Conservation (phyloP, 441 rosid genomes). For the Biscutella laevigata region DNA sequence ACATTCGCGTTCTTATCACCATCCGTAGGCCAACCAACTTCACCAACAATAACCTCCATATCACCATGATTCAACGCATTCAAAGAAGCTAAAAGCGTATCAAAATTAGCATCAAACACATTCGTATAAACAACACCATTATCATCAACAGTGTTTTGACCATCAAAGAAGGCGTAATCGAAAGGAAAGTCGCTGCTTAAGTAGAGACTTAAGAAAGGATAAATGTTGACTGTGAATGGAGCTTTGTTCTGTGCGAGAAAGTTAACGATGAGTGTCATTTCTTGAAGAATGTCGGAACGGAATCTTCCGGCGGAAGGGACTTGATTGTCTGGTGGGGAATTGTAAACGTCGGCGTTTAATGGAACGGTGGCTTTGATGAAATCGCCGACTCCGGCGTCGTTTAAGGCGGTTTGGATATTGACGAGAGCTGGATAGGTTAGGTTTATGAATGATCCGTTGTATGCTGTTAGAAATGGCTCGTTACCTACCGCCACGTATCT, state of each 20-base stretch:
- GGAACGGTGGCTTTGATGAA: constrained; percentile 85
- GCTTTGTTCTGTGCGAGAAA: constrained; percentile 62
- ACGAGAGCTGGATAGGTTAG: constrained; percentile 77
- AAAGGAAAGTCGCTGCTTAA: constrained; percentile 65
- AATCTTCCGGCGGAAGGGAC: constrained; percentile 82
- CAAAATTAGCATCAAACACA: constrained; percentile 80
- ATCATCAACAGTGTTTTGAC: constrained; percentile 37
- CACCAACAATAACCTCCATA: constrained; percentile 69
- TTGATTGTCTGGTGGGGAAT: constrained; percentile 46
- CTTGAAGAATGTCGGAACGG: constrained; percentile 45
- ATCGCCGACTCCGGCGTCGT: constrained; percentile 66
- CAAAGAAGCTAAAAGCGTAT: constrained; percentile 65
- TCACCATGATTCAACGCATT: constrained; percentile 46
- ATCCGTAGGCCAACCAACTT: constrained; percentile 96
- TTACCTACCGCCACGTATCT: constrained; percentile 90
- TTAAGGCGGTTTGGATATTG: constrained; percentile 85
- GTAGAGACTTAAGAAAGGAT: constrained; percentile 82
- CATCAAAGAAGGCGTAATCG: constrained; percentile 81
- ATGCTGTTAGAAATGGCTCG: constrained; percentile 69
- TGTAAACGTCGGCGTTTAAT: constrained; percentile 77
- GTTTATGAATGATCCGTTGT: constrained; percentile 59
- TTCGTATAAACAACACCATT: constrained; percentile 58
- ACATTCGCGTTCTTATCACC: constrained; percentile 67
- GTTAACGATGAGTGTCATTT: constrained; percentile 66
- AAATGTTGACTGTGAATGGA: constrained; percentile 82